Evolutionary conservation across 1,284 basidiomycete species (phyloP).

Genomic region (Omphalotus olearius): DNA sequence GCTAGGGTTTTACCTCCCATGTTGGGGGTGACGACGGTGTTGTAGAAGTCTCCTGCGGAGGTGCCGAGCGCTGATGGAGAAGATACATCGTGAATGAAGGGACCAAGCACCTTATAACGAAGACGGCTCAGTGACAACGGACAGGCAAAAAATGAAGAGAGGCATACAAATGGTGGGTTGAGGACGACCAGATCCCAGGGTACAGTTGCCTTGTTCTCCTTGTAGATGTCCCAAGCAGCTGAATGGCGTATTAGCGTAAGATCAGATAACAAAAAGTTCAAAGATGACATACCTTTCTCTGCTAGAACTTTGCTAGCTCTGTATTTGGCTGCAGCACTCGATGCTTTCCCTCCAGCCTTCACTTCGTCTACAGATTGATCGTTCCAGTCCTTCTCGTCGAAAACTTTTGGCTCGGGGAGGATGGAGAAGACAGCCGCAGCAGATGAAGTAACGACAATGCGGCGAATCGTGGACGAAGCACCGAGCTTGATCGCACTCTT

Average conservation of each 20-base stretch:
- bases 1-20: slow-evolving; percentile 14
- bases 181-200: slow-evolving; percentile 40
- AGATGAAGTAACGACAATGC: slow-evolving; percentile 65
- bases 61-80: slow-evolving; percentile 22
- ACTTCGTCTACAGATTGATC: slow-evolving; percentile 40
- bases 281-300: slow-evolving; percentile 31
- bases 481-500: slow-evolving; percentile 31
- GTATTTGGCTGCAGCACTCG: slow-evolving; percentile 31
- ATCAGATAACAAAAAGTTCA: neutral
- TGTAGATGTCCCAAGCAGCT: slow-evolving; percentile 44
- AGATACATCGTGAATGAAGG: slow-evolving; percentile 26
- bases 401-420: slow-evolving; percentile 24
- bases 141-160: too few relatives aligned
- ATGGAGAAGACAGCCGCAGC: slow-evolving; percentile 46
- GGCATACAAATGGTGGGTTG: slow-evolving; percentile 38
- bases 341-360: slow-evolving; percentile 38
- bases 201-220: slow-evolving; percentile 31
- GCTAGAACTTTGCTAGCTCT: slow-evolving; percentile 43
- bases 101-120: slow-evolving; percentile 30
- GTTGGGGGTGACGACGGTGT: slow-evolving; percentile 16
- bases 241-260: neutral
- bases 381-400: slow-evolving; percentile 58
- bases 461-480: slow-evolving; percentile 34
- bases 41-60: slow-evolving; percentile 23
- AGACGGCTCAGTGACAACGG: neutral